Evolutionary conservation across 169 alveolate genomes (phyloP).

Genomic region (Plasmodium fragile): DNA sequence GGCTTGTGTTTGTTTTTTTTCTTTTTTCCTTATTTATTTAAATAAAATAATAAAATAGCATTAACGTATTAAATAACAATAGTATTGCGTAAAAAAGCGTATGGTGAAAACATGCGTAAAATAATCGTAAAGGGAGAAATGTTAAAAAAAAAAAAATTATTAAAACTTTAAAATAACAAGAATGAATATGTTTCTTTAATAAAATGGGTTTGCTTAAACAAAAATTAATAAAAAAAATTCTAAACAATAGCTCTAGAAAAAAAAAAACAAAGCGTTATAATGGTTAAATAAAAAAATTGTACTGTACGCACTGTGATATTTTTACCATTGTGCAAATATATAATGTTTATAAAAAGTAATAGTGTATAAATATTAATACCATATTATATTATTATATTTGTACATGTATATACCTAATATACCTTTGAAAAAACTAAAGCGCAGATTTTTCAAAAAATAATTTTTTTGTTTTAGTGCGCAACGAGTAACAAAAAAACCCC

Average conservation of each 20-base stretch:
- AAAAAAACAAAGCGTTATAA: background rate
- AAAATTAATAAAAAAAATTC: background rate
- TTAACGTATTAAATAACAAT: background rate
- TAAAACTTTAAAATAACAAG: background rate
- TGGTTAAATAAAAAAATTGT: background rate
- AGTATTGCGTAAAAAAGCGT: background rate
- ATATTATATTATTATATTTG: too few relatives aligned
- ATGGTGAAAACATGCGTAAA: background rate
- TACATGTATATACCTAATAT: too few relatives aligned
- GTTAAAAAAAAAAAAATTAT: background rate
- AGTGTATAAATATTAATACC: too few relatives aligned
- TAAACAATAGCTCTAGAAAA: background rate
- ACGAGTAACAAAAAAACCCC: background rate
- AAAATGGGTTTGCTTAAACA: background rate
- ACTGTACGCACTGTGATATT: background rate
- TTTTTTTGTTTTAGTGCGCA: background rate
- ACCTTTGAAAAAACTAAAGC: background rate
- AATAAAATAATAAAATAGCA: background rate
- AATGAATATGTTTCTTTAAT: background rate
- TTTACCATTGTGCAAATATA: background rate
- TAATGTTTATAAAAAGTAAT: background rate
- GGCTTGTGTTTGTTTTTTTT: background rate
- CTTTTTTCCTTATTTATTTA: background rate
- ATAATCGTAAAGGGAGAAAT: background rate
- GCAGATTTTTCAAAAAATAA: background rate